Conservation (phyloP, 2,329 filamentous ascomycete species). For the Didymellaceae sp. region DNA sequence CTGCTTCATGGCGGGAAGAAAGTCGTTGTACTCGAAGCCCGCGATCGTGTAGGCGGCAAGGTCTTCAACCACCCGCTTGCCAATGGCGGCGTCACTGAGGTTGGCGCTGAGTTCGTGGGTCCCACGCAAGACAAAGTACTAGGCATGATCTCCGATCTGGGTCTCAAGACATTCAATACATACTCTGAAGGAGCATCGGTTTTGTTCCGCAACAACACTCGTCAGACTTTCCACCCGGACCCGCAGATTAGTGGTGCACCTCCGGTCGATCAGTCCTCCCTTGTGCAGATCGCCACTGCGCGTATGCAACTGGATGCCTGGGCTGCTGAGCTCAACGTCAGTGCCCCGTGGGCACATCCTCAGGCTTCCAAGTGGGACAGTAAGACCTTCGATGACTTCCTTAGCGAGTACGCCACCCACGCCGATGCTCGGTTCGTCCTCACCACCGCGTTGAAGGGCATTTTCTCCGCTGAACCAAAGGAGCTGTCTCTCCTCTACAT, state of each 20-base stretch:
- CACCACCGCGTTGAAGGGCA: slow-evolving; percentile 16
- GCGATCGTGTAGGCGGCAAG: slow-evolving; percentile 61
- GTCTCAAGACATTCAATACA: slow-evolving; percentile 24
- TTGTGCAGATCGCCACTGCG: slow-evolving; percentile 18
- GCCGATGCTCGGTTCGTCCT: slow-evolving; percentile 21
- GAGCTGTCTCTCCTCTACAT: slow-evolving; percentile 28
- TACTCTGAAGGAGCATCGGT: slow-evolving; percentile 23
- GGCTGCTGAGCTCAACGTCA: slow-evolving; percentile 28
- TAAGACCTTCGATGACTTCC: slow-evolving; percentile 21
- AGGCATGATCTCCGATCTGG: slow-evolving; percentile 25
- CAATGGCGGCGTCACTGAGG: slow-evolving; percentile 32
- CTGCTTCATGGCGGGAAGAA: slow-evolving; percentile 49
- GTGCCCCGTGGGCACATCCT: slow-evolving; percentile 23
- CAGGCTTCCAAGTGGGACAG: slow-evolving; percentile 23
- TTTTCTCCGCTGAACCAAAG: slow-evolving; percentile 21
- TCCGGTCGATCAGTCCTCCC: slow-evolving; percentile 15
- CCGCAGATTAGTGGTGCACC: slow-evolving; percentile 21
- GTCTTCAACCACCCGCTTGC: slow-evolving; percentile 43
- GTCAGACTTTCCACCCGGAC: slow-evolving; percentile 18
- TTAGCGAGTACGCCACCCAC: slow-evolving; percentile 4
- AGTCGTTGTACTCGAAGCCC: slow-evolving; percentile 57
- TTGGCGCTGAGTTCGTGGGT: slow-evolving; percentile 33
- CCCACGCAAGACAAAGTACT: slow-evolving; percentile 31
- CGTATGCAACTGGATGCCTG: slow-evolving; percentile 23
- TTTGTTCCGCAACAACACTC: slow-evolving; percentile 24